A percentile compares a stretch with the other conserved stretches of the same genome.
Evolutionary conservation across 1,284 basidiomycete genomes (phyloP).

Genomic region (Cutaneotrichosporon cyanovorans): DNA sequence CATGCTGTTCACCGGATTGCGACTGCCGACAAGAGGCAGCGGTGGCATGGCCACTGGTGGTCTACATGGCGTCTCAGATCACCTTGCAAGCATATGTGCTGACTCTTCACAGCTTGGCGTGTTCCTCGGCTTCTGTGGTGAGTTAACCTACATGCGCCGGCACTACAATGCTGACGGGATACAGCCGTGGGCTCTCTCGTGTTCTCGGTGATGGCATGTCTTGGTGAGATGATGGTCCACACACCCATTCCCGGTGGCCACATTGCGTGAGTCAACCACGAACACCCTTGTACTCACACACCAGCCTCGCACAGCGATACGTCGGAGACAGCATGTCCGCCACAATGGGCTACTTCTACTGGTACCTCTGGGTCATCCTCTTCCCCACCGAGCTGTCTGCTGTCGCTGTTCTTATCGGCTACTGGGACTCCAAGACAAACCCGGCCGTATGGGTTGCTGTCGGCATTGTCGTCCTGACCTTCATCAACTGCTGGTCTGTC

Average conservation of each 20-base stretch:
- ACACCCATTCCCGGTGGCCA: constrained; percentile 58
- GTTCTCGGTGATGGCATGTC: constrained; percentile 45
- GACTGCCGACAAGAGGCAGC: no score
- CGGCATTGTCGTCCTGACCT: constrained; percentile 61
- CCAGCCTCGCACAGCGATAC: constrained; percentile 52
- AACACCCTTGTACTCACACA: background rate
- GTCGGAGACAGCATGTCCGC: constrained; percentile 66
- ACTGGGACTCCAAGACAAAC: constrained; percentile 57
- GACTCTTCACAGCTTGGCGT: constrained; percentile 6
- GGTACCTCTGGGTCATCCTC: constrained; percentile 61
- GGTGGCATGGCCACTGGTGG: no score
- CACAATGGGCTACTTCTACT: constrained; percentile 76
- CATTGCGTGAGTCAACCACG: constrained; percentile 49
- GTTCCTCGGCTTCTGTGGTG: constrained; percentile 13
- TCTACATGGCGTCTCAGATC: no score
- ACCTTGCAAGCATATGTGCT: background rate
- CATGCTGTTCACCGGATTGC: no score
- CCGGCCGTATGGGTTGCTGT: constrained; percentile 66
- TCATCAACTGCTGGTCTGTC: constrained; percentile 51
- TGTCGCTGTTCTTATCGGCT: constrained; percentile 66
- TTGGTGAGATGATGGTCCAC: constrained; percentile 49
- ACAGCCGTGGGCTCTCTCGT: constrained; percentile 42
- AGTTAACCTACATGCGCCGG: background rate
- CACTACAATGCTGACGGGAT: background rate
- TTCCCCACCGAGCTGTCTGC: constrained; percentile 72